A percentile compares a stretch with the other conserved stretches of the same genome.
Evolutionary conservation across 306 rosid species (phyloP).

Genomic region (Cicer bijugum): DNA sequence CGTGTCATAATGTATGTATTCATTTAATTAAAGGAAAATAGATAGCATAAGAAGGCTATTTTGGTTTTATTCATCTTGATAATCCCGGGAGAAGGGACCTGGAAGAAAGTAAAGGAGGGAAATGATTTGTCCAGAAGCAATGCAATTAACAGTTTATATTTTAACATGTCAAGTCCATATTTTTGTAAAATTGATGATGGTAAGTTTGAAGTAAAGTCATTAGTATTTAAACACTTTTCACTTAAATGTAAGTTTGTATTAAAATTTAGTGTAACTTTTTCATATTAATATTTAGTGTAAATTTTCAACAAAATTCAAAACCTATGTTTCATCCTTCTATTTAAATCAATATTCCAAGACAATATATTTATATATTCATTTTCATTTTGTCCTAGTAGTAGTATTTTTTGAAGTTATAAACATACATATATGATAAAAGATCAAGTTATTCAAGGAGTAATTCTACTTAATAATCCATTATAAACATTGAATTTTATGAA

Average conservation of each 20-base stretch:
- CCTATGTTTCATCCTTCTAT: neutral
- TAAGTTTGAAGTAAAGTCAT: neutral
- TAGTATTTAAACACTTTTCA: neutral
- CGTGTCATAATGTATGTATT: constrained; percentile 13
- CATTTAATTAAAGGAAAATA: constrained; percentile 35
- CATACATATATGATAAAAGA: too few relatives aligned
- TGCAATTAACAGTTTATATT: neutral
- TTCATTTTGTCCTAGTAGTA: too few relatives aligned
- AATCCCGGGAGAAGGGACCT: neutral
- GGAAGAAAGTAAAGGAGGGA: constrained; percentile 20
- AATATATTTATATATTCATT: neutral
- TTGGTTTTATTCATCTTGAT: neutral
- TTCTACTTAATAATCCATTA: too few relatives aligned
- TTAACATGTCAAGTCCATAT: neutral
- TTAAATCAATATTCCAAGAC: neutral
- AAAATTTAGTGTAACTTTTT: neutral
- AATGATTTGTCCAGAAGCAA: constrained; percentile 1
- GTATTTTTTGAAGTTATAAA: too few relatives aligned
- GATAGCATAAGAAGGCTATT: neutral
- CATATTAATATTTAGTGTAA: neutral
- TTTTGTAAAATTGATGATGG: neutral
- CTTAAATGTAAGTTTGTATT: neutral
- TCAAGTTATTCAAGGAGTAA: too few relatives aligned
- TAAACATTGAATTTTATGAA: too few relatives aligned
- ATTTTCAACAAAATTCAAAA: constrained; percentile 1